Base-by-base conservation (phyloP, 441 rosid genomes). In the Francoa sonchifolia region DNA sequence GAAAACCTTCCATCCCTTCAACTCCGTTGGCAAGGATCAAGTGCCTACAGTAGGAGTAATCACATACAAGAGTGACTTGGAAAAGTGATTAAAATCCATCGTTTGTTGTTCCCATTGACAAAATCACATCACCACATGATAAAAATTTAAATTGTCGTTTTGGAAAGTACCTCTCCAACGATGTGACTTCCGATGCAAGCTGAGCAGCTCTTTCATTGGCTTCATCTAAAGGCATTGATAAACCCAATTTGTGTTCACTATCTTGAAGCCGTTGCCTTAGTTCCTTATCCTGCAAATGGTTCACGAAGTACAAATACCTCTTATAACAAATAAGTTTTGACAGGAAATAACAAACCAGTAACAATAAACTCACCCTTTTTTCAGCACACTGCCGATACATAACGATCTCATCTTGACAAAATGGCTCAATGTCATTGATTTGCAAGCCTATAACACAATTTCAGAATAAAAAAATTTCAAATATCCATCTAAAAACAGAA, bases 351-450 rank as follows among this genome's bases (percentile, higher is more conserved):
- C 8, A 4, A 61, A 18, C 14, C 33, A 25, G 22, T 8, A 39
- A 4, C 26, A 4, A 7, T 4, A 47, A 28, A 33, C 68, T 62
- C 52, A 89, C 94, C 71, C 96, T 72, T 47, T 51, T 85, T 58
- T 77, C 89, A 31, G 81, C 90, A 59, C 98, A 89, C 33, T 79
- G 73, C 41, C 63, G 49, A 60, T 77, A 90, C 49, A 90, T 44
- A 52, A 69, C 86, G 57, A 90, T 70, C 72, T 90, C 93, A 31
- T 90, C 95, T 68, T 85, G 95, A 55, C 93, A 82, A 64, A 90
- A 90, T 12, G 96, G 95, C 55, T 90, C 96, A 10, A 78, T 82
- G 44, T 77, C 89, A 54, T 86, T 76, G 65, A 82, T 64, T 54
- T 86, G 96, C 72, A 90, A 68, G 53, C 96, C 98, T 80, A 42